Percentiles rank a stretch among this genome's conserved stretches.
Conservation (phyloP, 352 stramenopile species). For the Phytopythium vexans region DNA sequence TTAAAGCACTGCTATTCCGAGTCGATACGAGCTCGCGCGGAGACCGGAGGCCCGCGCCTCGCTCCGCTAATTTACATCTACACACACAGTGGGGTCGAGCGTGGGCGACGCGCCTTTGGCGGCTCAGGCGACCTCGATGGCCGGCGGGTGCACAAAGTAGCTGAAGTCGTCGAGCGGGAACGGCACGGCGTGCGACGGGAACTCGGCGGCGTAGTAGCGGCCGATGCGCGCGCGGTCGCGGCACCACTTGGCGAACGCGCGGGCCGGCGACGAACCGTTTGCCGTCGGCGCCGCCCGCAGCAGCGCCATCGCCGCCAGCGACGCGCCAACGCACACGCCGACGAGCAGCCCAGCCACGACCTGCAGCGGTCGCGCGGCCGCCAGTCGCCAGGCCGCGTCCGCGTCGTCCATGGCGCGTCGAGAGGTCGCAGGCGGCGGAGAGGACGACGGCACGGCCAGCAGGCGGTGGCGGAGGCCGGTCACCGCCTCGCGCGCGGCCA, state of each 20-base stretch:
- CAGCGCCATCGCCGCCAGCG: conserved; percentile 2
- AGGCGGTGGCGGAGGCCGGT: conserved; percentile 23
- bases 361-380: conserved; percentile 22
- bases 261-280: conserved; percentile 17
- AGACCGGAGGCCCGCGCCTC: no score
- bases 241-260: conserved; percentile 29
- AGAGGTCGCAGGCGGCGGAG: neutral
- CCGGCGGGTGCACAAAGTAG: conserved; percentile 34
- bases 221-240: conserved; percentile 17
- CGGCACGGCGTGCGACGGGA: conserved; percentile 19
- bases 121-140: conserved; percentile 31
- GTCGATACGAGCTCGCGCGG: no score
- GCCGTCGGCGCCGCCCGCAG: conserved; percentile 6
- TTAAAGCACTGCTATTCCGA: no score
- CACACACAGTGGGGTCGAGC: neutral
- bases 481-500: conserved; percentile 22
- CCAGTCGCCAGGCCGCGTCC: neutral
- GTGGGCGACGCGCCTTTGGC: neutral
- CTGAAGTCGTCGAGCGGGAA: conserved; percentile 30
- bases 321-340: conserved; percentile 36
- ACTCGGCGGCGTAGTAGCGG: conserved; percentile 7
- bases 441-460: conserved; percentile 19
- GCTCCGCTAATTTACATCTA: no score
- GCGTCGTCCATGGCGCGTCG: neutral
- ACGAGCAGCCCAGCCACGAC: conserved; percentile 38